Evolutionary conservation across 2,329 filamentous ascomycete genomes (phyloP).

Genomic region (Aspergillus vadensis): DNA sequence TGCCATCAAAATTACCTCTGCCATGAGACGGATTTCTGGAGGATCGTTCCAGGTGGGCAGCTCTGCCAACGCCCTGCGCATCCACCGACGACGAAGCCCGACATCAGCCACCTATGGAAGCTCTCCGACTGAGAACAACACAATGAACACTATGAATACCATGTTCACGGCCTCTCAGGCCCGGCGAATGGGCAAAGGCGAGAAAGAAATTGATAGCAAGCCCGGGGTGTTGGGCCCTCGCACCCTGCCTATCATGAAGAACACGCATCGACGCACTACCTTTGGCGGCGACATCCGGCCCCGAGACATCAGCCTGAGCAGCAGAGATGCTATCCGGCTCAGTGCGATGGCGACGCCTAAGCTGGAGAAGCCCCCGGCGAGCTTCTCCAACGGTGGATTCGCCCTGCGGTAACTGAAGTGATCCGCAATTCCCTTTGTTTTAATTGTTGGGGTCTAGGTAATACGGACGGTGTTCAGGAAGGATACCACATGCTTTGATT

Average conservation of each 20-base stretch:
- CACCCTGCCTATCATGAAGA: conserved; percentile 61
- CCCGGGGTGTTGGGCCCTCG: conserved; percentile 64
- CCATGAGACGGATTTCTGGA: conserved; percentile 58
- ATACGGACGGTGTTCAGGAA: conserved; percentile 30
- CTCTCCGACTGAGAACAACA: conserved; percentile 58
- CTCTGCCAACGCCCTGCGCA: conserved; percentile 43
- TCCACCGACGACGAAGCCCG: conserved; percentile 59
- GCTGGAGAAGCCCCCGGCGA: conserved; percentile 34
- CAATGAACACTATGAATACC: conserved; percentile 65
- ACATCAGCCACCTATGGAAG: conserved; percentile 52
- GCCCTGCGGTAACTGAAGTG: conserved; percentile 23
- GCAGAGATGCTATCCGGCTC: conserved; percentile 42
- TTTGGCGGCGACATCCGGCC: conserved; percentile 45
- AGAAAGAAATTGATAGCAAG: conserved; percentile 59
- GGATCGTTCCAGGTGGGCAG: conserved; percentile 43
- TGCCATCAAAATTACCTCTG: conserved; percentile 56
- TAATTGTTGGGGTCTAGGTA: conserved; percentile 20
- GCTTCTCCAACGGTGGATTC: conserved; percentile 30
- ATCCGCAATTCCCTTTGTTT: conserved; percentile 17
- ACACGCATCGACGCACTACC: conserved; percentile 45
- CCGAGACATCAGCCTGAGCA: conserved; percentile 41
- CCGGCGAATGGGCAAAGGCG: conserved; percentile 65
- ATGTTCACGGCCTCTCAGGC: conserved; percentile 68
- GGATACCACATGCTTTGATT: conserved; percentile 34
- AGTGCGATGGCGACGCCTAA: conserved; percentile 42